Evolutionary conservation across 2,329 filamentous ascomycete species (phyloP).

Genomic region (Cordyceps cicadae): DNA sequence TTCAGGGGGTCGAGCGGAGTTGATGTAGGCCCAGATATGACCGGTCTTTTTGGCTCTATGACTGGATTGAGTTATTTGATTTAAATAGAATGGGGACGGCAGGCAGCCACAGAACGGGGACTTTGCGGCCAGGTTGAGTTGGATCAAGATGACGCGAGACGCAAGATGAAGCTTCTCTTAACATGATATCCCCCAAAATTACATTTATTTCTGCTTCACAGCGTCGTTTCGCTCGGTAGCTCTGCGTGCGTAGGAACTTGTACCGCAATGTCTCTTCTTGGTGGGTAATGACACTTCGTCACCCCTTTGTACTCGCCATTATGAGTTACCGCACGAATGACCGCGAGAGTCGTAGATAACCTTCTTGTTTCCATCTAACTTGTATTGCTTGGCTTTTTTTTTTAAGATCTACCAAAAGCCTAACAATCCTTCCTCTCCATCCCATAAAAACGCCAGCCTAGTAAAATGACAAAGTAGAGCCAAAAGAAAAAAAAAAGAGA

Average conservation of each 20-base stretch:
- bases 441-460: slow-evolving; percentile 8
- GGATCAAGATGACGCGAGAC: not conserved
- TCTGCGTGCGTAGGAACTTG: not conserved
- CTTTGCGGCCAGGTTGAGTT: not conserved
- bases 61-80: not conserved
- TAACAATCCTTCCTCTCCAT: not conserved
- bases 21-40: not conserved
- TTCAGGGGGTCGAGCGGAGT: not conserved
- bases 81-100: not conserved
- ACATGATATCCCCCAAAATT: slow-evolving; percentile 7
- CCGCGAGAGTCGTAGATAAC: not conserved
- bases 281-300: not conserved
- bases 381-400: not conserved
- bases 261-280: not conserved
- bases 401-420: not conserved
- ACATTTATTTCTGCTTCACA: not conserved
- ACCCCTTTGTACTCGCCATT: not conserved
- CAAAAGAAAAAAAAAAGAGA: not conserved
- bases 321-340: not conserved
- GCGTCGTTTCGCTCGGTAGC: no score
- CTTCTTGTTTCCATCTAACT: not conserved
- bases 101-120: slow-evolving; percentile 1
- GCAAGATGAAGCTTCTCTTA: not conserved
- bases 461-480: slow-evolving; percentile 11
- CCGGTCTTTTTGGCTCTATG: not conserved